phyloP scores from a whole-genome alignment of 106 monocot genomes.

The Triglochin maritima region DNA sequence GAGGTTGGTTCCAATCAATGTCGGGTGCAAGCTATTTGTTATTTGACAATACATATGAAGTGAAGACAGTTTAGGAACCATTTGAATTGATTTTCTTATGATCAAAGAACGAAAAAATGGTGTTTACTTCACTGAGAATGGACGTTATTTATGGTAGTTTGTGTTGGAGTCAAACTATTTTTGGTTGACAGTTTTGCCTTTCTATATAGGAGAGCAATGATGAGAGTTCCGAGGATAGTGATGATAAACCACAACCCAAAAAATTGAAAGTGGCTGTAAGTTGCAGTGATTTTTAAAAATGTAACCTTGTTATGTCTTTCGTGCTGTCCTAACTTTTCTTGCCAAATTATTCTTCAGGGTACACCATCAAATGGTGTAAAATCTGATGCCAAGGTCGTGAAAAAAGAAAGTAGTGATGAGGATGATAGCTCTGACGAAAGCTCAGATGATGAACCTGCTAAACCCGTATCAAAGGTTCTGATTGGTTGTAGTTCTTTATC shows the following conservation, averaged over 20 bases:
- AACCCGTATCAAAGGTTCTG: neutral
- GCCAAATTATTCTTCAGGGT: neutral
- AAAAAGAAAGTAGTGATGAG: slow-evolving; percentile 11
- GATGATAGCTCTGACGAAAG: slow-evolving; percentile 3
- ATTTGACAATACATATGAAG: no score
- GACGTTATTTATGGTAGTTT: neutral
- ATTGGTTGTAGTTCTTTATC: no score
- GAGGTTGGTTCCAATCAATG: no score
- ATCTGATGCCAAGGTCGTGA: neutral
- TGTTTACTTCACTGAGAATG: no score
- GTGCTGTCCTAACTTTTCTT: neutral
- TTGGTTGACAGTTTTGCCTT: no score
- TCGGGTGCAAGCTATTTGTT: no score
- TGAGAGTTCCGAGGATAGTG: slow-evolving; percentile 11
- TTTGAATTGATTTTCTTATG: no score
- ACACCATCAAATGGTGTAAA: neutral
- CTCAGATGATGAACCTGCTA: neutral
- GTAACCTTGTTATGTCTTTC: neutral
- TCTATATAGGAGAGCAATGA: slow-evolving; percentile 3
- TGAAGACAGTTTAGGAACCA: no score
- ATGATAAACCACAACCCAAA: slow-evolving; percentile 2
- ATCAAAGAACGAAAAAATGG: no score
- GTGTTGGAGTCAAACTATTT: neutral
- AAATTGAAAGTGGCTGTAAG: neutral
- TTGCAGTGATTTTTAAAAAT: no score